Evolutionary conservation across 139 green algal genomes (phyloP).

Genomic region (Tetraselmis chui): DNA sequence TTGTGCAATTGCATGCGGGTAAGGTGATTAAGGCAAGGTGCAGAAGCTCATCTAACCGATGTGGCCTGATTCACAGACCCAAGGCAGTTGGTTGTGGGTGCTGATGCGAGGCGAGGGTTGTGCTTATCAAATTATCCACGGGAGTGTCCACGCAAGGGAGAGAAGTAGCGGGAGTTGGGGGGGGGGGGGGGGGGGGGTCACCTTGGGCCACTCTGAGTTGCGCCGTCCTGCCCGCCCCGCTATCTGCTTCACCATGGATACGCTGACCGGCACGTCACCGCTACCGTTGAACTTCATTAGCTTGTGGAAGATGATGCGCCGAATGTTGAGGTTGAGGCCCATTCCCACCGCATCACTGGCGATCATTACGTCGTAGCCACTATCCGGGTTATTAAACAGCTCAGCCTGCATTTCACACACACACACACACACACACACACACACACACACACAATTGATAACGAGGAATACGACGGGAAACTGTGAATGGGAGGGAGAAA

Average conservation of each 20-base stretch:
- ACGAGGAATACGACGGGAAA: no score
- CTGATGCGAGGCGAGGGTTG: constrained; percentile 1
- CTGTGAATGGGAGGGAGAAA: no score
- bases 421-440: no score
- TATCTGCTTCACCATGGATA: constrained; percentile 64
- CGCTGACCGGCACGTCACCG: constrained; percentile 11
- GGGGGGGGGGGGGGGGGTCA: not conserved
- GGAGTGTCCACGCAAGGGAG: not conserved
- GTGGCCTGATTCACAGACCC: no score
- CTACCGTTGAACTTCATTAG: constrained; percentile 71
- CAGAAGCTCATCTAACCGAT: no score
- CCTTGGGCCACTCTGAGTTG: constrained; percentile 15
- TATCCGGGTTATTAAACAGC: constrained; percentile 81
- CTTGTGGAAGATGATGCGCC: constrained; percentile 78
- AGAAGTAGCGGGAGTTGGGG: not conserved
- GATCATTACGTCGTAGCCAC: constrained; percentile 65
- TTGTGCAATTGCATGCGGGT: no score
- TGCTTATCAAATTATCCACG: not conserved
- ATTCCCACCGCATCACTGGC: constrained; percentile 94
- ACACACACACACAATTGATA: no score
- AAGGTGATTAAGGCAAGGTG: no score
- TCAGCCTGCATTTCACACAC: constrained; percentile 43
- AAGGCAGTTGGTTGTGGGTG: no score
- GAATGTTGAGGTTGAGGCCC: constrained; percentile 96
- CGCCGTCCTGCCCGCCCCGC: constrained; percentile 40